Conservation (phyloP, 192 early-diverging fungal species). For the Dissophora globulifera region DNA sequence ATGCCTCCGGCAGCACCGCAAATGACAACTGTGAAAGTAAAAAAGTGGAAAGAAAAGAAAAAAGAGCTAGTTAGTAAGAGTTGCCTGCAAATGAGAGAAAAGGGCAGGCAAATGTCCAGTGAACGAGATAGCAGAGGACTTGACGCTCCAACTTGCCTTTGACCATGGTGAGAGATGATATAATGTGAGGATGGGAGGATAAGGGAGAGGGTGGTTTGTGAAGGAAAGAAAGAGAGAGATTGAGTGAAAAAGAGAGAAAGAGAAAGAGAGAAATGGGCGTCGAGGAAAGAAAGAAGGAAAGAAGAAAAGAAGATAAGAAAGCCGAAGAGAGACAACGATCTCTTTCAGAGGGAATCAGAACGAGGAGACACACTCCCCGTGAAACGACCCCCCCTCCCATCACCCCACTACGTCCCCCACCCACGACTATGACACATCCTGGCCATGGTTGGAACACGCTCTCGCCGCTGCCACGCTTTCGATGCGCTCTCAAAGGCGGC, state of each 20-base stretch:
- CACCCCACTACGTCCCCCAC: too few relatives aligned
- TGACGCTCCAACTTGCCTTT: constrained; percentile 4
- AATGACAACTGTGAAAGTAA: constrained; percentile 15
- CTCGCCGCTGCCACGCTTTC: too few relatives aligned
- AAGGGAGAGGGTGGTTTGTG: neutral
- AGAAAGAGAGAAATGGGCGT: neutral
- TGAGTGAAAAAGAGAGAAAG: constrained; percentile 1
- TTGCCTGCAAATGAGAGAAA: neutral
- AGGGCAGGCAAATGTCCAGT: too few relatives aligned
- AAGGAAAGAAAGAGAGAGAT: neutral
- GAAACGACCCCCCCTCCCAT: too few relatives aligned
- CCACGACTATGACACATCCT: too few relatives aligned
- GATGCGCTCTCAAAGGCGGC: too few relatives aligned
- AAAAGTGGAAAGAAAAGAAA: neutral
- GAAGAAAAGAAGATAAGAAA: neutral
- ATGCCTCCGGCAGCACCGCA: constrained; percentile 91
- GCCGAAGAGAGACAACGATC: too few relatives aligned
- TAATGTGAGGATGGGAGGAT: neutral
- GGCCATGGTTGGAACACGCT: too few relatives aligned
- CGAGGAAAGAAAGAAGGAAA: neutral
- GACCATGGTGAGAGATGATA: constrained; percentile 21
- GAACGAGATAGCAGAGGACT: neutral
- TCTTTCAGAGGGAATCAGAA: too few relatives aligned
- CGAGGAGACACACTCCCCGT: too few relatives aligned
- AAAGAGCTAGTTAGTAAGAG: neutral